Percentiles rank a stretch among this genome's conserved stretches.
phyloP scores from a whole-genome alignment of 148 eudicot genomes.

The Vaccinium myrtillus region DNA sequence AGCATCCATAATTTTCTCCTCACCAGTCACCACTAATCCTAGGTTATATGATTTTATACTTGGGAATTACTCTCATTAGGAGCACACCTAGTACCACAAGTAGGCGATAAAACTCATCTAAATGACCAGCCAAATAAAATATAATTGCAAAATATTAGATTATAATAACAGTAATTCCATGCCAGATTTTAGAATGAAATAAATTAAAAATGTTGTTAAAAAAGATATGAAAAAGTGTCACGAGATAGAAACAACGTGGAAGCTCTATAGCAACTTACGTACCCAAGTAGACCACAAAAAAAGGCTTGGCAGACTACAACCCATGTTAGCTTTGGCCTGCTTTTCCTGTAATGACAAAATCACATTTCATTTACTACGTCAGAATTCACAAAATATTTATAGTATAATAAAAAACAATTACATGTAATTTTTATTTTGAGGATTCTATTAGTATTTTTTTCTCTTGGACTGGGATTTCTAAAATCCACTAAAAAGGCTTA shows the following conservation, averaged over 20 bases:
- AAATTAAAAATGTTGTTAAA: background rate
- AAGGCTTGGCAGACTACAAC: conserved; percentile 51
- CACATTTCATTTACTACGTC: background rate
- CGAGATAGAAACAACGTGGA: background rate
- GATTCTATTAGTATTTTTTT: background rate
- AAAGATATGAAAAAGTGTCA: background rate
- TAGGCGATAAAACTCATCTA: too few species aligned
- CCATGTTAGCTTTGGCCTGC: conserved; percentile 61
- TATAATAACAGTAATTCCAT: background rate
- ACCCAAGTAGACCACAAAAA: conserved; percentile 63
- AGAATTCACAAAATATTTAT: background rate
- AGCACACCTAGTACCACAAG: too few species aligned
- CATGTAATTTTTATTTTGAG: background rate
- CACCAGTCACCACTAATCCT: too few species aligned
- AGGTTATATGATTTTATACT: too few species aligned
- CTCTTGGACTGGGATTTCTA: background rate
- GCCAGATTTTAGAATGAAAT: background rate
- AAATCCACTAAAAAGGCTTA: background rate
- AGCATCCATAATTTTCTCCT: too few species aligned
- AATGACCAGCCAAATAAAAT: too few species aligned
- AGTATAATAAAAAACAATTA: background rate
- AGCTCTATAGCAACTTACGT: conserved; percentile 15
- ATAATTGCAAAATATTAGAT: too few species aligned
- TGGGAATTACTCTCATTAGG: too few species aligned
- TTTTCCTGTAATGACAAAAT: conserved; percentile 39